These are phyloP conservation scores for Centella asiatica DNA, from an alignment of 129 eudicot species.

Conservation along the genomic window DNA sequence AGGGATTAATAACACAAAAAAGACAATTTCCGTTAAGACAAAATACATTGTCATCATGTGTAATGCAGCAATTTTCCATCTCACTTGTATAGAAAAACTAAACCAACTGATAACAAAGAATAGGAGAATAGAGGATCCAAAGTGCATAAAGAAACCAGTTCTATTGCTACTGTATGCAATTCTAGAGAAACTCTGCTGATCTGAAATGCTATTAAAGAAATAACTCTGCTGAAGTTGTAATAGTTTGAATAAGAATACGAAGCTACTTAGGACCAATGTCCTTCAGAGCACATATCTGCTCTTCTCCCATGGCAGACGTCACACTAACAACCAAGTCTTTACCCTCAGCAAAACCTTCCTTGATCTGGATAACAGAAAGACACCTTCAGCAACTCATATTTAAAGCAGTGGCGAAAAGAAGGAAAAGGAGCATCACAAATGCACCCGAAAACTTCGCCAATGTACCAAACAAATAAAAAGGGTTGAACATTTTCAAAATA, in stretches of 20 bases:
- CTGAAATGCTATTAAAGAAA: constrained; percentile 12
- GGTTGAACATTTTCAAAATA: too few relatives aligned
- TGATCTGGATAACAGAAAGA: constrained; percentile 23
- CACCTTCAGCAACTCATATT: background rate
- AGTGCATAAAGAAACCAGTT: constrained; percentile 4
- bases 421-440: background rate
- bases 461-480: background rate
- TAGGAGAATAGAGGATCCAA: background rate
- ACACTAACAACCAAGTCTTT: constrained; percentile 50
- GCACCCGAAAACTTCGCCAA: background rate
- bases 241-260: constrained; percentile 6
- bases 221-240: constrained; percentile 14
- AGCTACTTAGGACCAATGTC: constrained; percentile 40
- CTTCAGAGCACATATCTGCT: constrained; percentile 47
- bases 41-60: too few relatives aligned
- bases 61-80: background rate
- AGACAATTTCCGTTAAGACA: too few relatives aligned
- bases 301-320: constrained; percentile 65
- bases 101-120: background rate
- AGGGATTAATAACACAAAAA: too few relatives aligned
- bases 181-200: constrained; percentile 1
- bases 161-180: background rate
- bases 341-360: constrained; percentile 52
- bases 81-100: background rate
- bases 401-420: background rate